Conservation (phyloP, 805 yeast species). For the Zygosaccharomyces rouxii region DNA sequence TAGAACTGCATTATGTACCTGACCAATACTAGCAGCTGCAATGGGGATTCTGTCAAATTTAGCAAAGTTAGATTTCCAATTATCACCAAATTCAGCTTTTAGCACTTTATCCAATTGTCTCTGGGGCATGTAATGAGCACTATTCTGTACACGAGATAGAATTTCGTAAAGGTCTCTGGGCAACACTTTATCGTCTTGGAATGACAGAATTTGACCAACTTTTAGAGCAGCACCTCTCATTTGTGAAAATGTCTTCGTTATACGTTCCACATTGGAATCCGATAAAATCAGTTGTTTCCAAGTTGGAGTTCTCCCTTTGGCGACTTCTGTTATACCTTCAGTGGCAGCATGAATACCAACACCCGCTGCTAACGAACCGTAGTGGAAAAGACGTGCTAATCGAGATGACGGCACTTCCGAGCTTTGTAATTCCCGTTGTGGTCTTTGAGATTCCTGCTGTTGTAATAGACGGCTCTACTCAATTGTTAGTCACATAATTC, state of each 20-base stretch:
- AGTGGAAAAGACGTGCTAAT: constrained; percentile 85
- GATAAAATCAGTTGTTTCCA: constrained; percentile 62
- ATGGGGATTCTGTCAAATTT: constrained; percentile 83
- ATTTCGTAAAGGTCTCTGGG: constrained; percentile 83
- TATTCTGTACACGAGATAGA: constrained; percentile 79
- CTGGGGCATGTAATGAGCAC: constrained; percentile 96
- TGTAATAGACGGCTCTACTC: not conserved
- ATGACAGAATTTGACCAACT: constrained; percentile 93
- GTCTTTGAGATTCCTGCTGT: constrained; percentile 3
- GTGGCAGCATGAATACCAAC: constrained; percentile 79
- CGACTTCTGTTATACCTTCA: constrained; percentile 68
- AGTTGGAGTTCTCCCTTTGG: constrained; percentile 48
- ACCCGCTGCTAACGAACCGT: constrained; percentile 88
- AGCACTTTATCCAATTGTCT: constrained; percentile 78
- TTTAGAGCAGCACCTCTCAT: constrained; percentile 99
- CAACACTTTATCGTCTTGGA: constrained; percentile 81
- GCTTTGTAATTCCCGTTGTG: constrained; percentile 21
- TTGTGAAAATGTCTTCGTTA: constrained; percentile 81
- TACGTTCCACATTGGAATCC: constrained; percentile 78
- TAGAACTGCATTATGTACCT: constrained; percentile 82
- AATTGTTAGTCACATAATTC: not conserved
- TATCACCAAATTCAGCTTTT: constrained; percentile 62
- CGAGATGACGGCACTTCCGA: constrained; percentile 83
- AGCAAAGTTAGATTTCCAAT: constrained; percentile 72
- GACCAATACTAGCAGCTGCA: constrained; percentile 97